phyloP scores from a whole-genome alignment of 257 asterid genomes.

The Scutellaria baicalensis region DNA sequence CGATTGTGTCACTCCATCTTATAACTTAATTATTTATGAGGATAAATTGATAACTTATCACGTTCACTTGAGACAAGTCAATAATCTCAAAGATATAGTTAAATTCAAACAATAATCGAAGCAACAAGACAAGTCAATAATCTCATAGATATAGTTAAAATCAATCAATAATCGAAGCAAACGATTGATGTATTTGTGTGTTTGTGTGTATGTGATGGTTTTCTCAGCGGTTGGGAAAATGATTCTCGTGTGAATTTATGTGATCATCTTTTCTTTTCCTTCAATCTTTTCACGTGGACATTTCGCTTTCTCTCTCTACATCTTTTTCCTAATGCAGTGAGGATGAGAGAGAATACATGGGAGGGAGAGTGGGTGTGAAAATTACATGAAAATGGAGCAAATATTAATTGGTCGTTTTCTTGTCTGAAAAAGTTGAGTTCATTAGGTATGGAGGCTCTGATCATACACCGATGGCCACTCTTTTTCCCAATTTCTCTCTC shows the following conservation, averaged over 20 bases:
- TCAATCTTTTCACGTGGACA: constrained; percentile 19
- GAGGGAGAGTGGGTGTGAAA: constrained; percentile 9
- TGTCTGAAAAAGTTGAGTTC: constrained; percentile 15
- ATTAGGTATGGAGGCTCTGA: constrained; percentile 28
- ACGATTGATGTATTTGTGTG: no score
- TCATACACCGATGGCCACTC: neutral
- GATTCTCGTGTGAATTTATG: neutral
- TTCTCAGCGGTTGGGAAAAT: constrained; percentile 12
- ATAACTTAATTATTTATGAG: no score
- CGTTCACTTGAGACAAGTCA: no score
- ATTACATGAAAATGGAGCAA: constrained; percentile 1
- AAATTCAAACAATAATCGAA: no score
- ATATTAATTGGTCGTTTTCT: constrained; percentile 9
- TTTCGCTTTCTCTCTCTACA: constrained; percentile 11
- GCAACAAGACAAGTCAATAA: no score
- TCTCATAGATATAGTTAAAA: no score
- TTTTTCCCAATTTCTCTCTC: neutral
- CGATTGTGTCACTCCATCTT: no score
- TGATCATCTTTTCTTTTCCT: neutral
- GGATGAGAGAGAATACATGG: neutral
- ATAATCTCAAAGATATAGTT: no score
- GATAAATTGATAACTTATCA: no score
- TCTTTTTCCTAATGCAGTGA: neutral
- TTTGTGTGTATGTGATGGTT: constrained; percentile 16
- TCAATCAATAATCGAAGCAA: no score